Percentiles rank a stretch among this genome's conserved stretches.
These are phyloP conservation scores for Moelleriella libera DNA, from an alignment of 2,329 filamentous ascomycete species.

Conservation along the genomic window DNA sequence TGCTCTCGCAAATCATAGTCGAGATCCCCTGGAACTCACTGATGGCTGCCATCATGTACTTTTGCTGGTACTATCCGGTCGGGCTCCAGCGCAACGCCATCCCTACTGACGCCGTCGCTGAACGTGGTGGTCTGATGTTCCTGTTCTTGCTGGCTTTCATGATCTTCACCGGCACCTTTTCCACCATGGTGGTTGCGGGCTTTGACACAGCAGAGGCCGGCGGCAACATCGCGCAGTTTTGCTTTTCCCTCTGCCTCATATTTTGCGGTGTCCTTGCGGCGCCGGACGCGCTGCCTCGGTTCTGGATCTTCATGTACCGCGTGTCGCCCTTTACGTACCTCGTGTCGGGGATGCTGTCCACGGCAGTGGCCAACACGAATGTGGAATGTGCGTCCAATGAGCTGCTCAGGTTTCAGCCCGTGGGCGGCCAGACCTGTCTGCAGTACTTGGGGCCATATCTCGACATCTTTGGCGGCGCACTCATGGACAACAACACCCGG, in stretches of 20 bases:
- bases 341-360: constrained; percentile 56
- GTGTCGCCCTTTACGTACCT: constrained; percentile 75
- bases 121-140: constrained; percentile 69
- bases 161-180: constrained; percentile 70
- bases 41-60: constrained; percentile 62
- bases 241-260: constrained; percentile 59
- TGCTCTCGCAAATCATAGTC: constrained; percentile 69
- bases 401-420: constrained; percentile 50
- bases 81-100: constrained; percentile 60
- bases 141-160: constrained; percentile 63
- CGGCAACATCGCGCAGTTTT: constrained; percentile 60
- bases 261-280: constrained; percentile 64
- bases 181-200: constrained; percentile 62
- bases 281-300: constrained; percentile 48
- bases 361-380: constrained; percentile 50
- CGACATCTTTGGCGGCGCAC: constrained; percentile 30
- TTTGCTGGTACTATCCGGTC: constrained; percentile 78
- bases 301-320: constrained; percentile 74
- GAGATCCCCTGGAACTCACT: constrained; percentile 77
- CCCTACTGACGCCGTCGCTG: constrained; percentile 41
- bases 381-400: constrained; percentile 60
- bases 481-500: constrained; percentile 33
- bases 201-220: constrained; percentile 63
- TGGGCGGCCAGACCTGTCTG: constrained; percentile 39
- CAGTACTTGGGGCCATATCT: constrained; percentile 44